Conservation (phyloP, 805 yeast genomes). For the Candida endomychidarum region DNA sequence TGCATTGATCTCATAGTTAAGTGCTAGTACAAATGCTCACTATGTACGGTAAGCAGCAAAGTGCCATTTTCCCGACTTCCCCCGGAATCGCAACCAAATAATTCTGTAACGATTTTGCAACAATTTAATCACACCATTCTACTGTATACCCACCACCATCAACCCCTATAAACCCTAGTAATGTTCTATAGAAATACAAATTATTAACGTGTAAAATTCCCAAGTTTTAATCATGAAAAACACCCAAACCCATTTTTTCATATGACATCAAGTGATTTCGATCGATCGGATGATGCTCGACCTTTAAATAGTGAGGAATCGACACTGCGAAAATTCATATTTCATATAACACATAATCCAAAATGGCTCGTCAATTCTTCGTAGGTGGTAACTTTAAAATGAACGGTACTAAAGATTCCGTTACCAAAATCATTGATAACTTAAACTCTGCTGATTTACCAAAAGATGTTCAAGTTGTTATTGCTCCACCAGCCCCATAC, state of each 20-base stretch:
- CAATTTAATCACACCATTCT: too few relatives aligned
- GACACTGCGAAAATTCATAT: neutral
- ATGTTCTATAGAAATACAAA: too few relatives aligned
- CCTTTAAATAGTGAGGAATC: slow-evolving; percentile 7
- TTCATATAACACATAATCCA: slow-evolving; percentile 10
- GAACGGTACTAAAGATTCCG: slow-evolving; percentile 90
- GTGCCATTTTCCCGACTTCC: neutral
- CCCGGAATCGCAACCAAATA: slow-evolving; percentile 6
- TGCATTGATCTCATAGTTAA: too few relatives aligned
- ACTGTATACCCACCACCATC: too few relatives aligned
- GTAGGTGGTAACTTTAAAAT: slow-evolving; percentile 99
- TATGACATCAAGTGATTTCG: slow-evolving; percentile 10
- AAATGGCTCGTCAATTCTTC: slow-evolving; percentile 84
- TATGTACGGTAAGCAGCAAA: too few relatives aligned
- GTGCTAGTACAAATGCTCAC: too few relatives aligned
- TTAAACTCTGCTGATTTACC: slow-evolving; percentile 79
- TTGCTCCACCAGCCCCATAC: slow-evolving; percentile 96
- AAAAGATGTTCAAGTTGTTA: slow-evolving; percentile 82
- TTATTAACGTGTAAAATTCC: too few relatives aligned
- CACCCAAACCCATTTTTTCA: too few relatives aligned
- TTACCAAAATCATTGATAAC: slow-evolving; percentile 77
- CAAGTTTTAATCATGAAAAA: too few relatives aligned
- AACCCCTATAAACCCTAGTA: too few relatives aligned
- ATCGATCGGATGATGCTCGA: slow-evolving; percentile 19
- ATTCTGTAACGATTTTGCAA: neutral